phyloP scores from a whole-genome alignment of 2,329 filamentous ascomycete genomes.

The Clathrospora elynae region DNA sequence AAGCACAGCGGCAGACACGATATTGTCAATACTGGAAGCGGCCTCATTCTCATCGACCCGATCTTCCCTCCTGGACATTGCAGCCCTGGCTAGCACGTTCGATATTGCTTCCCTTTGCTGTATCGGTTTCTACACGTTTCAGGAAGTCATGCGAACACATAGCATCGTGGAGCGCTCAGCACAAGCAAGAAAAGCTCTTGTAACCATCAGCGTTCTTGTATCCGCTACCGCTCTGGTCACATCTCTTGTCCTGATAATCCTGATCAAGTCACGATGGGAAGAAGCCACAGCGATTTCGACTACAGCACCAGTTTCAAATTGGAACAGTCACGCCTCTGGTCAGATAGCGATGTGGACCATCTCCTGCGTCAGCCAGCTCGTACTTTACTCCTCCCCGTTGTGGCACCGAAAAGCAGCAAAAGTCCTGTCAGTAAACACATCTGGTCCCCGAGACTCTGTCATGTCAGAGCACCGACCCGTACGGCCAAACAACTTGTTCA shows the following conservation, averaged over 20 bases:
- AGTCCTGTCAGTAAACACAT: conserved; percentile 26
- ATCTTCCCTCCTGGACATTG: conserved; percentile 32
- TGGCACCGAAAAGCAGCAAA: conserved; percentile 29
- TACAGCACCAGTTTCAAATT: conserved; percentile 23
- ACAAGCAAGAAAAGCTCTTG: conserved; percentile 25
- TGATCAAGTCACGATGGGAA: conserved; percentile 31
- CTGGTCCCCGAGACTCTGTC: conserved; percentile 43
- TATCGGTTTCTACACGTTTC: conserved; percentile 36
- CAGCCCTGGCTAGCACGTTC: conserved; percentile 40
- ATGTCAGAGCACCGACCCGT: conserved; percentile 43
- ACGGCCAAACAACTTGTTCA: conserved; percentile 32
- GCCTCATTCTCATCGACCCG: conserved; percentile 36
- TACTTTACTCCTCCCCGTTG: conserved; percentile 37
- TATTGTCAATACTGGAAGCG: conserved; percentile 46
- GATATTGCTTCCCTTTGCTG: conserved; percentile 38
- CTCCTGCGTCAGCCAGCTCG: conserved; percentile 38
- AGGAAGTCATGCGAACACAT: conserved; percentile 38
- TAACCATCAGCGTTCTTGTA: conserved; percentile 27
- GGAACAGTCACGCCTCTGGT: conserved; percentile 36
- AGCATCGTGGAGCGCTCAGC: conserved; percentile 27
- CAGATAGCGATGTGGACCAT: conserved; percentile 46
- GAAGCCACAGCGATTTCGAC: conserved; percentile 23
- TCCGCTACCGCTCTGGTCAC: conserved; percentile 34
- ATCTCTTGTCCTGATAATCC: conserved; percentile 35
- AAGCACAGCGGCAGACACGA: conserved; percentile 43